phyloP scores from a whole-genome alignment of 352 stramenopile species.

The Thalassiosira livingstoniorum region DNA sequence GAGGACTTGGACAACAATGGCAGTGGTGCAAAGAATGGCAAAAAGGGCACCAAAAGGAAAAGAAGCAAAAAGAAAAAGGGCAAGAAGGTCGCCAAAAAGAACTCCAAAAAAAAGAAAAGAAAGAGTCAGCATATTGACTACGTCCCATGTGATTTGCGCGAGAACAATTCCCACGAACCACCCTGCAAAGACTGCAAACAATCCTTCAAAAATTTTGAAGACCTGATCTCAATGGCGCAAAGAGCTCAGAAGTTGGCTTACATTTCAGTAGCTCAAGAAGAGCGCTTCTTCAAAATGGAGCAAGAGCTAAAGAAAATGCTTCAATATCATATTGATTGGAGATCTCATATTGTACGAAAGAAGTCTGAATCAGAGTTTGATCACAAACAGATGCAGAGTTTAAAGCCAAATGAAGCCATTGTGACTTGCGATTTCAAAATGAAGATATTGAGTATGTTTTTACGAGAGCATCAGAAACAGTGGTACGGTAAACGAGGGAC shows the following conservation, averaged over 20 bases:
- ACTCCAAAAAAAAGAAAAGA: no score
- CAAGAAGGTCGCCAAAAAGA: no score
- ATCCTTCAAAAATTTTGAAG: no score
- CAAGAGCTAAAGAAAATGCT: conserved; percentile 1
- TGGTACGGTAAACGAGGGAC: conserved; percentile 33
- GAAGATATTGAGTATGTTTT: conserved; percentile 36
- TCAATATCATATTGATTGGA: not conserved
- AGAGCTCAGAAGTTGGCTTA: not conserved
- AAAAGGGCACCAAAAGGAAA: no score
- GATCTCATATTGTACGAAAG: conserved; percentile 7
- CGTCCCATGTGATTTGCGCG: not conserved
- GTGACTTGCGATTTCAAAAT: conserved; percentile 39
- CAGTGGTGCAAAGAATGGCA: no score
- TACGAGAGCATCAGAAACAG: conserved; percentile 27
- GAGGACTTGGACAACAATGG: no score
- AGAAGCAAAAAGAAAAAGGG: no score
- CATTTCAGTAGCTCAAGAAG: not conserved
- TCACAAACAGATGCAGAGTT: not conserved
- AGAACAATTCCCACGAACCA: not conserved
- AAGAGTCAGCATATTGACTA: no score
- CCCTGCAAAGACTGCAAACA: conserved; percentile 2
- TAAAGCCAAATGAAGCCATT: conserved; percentile 14
- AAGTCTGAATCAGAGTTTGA: conserved; percentile 14
- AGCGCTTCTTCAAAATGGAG: not conserved
- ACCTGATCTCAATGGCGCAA: not conserved